Conservation (phyloP, 2,329 filamentous ascomycete genomes). For the Fusarium sp. region DNA sequence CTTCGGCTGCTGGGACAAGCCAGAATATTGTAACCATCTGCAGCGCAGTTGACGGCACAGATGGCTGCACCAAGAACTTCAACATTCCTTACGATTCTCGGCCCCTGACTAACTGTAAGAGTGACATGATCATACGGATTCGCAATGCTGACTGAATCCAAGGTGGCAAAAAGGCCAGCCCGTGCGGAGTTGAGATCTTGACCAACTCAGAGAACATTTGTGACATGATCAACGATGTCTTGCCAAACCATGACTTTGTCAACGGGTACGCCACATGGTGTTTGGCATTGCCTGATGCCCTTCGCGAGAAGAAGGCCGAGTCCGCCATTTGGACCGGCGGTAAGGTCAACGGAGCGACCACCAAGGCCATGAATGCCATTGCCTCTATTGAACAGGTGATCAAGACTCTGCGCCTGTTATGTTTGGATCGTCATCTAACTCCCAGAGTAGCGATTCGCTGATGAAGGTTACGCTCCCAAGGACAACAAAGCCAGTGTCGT, state of each 20-base stretch:
- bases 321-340: slow-evolving; percentile 18
- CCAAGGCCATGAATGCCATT: neutral
- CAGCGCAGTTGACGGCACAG: slow-evolving; percentile 26
- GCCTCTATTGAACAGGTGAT: slow-evolving; percentile 7
- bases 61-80: slow-evolving; percentile 18
- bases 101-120: slow-evolving; percentile 15
- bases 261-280: slow-evolving; percentile 13
- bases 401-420: neutral
- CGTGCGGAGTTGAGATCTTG: slow-evolving; percentile 24
- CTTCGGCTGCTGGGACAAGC: slow-evolving; percentile 11
- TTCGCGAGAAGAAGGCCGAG: slow-evolving; percentile 18
- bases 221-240: slow-evolving; percentile 12
- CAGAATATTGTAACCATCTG: slow-evolving; percentile 25
- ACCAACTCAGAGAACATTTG: slow-evolving; percentile 23
- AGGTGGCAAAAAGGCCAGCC: slow-evolving; percentile 13
- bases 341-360: slow-evolving; percentile 14
- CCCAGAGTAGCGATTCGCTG: neutral
- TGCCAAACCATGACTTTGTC: slow-evolving; percentile 14
- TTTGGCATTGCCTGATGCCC: neutral
- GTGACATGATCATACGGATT: neutral
- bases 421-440: neutral
- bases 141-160: neutral
- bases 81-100: slow-evolving; percentile 23
- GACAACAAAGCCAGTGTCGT: slow-evolving; percentile 17
- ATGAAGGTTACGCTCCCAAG: slow-evolving; percentile 2